Conservation (phyloP, 164 flowering plant species). For the Dillenia suffruticosa region DNA sequence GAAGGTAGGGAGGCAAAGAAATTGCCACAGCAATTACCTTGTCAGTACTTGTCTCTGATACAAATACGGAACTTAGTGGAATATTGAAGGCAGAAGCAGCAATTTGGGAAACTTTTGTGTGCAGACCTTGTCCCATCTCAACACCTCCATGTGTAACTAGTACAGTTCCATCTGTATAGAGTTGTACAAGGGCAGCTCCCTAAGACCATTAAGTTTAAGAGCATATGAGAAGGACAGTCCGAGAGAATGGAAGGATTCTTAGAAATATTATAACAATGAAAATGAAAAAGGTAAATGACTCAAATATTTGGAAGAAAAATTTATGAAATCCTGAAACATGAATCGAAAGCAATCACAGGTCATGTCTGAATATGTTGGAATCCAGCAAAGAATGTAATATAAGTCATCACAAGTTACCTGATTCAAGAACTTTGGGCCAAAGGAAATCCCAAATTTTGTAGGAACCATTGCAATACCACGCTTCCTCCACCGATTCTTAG, state of each 20-base stretch:
- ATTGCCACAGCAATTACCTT: slow-evolving; percentile 46
- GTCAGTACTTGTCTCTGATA: slow-evolving; percentile 99
- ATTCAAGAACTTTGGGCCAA: slow-evolving; percentile 82
- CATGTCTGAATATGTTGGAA: too few species aligned
- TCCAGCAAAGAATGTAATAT: too few species aligned
- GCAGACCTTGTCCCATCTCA: slow-evolving; percentile 99
- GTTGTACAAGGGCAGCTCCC: slow-evolving; percentile 99
- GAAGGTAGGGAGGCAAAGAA: too few species aligned
- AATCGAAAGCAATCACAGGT: too few species aligned
- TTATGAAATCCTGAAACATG: too few species aligned
- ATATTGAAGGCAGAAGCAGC: slow-evolving; percentile 91
- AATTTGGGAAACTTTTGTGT: slow-evolving; percentile 94
- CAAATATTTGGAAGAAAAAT: too few species aligned
- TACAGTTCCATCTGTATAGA: slow-evolving; percentile 96
- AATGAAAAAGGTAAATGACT: too few species aligned
- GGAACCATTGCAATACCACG: slow-evolving; percentile 97
- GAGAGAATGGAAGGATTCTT: too few species aligned
- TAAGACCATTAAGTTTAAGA: slow-evolving; percentile 17
- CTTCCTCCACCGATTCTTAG: slow-evolving; percentile 83
- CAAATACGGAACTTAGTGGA: slow-evolving; percentile 86
- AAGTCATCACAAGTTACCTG: slow-evolving; percentile 47
- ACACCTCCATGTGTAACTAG: slow-evolving; percentile 99
- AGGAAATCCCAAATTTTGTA: slow-evolving; percentile 92
- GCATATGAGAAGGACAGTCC: too few species aligned
- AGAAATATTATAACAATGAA: too few species aligned